Conservation (phyloP, 805 yeast genomes). For the Wickerhamomyces mucosus region DNA sequence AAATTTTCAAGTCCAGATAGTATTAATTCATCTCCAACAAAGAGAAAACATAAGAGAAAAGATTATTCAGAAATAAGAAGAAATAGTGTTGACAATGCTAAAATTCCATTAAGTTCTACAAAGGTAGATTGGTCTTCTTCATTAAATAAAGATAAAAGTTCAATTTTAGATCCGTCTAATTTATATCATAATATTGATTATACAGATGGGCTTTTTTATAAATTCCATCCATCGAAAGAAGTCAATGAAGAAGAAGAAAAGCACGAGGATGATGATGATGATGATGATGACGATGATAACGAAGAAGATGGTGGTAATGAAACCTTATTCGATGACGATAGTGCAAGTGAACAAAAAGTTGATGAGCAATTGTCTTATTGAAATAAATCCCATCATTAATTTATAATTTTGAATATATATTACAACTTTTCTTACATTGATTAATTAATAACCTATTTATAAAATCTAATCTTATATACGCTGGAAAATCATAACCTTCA, state of each 20-base stretch:
- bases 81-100: too few species aligned
- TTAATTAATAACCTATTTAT: too few species aligned
- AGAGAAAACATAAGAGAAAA: not conserved
- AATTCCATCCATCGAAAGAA: not conserved
- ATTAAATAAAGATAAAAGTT: not conserved
- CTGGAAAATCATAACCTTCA: too few species aligned
- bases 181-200: not conserved
- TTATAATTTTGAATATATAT: too few species aligned
- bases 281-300: not conserved
- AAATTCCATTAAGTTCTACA: too few species aligned
- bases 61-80: not conserved
- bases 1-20: not conserved
- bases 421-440: too few species aligned
- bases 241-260: not conserved
- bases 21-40: not conserved
- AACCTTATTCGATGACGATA: too few species aligned
- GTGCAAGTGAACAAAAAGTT: not conserved
- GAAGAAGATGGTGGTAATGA: not conserved
- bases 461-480: too few species aligned
- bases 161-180: not conserved
- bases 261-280: not conserved
- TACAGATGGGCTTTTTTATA: not conserved
- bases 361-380: not conserved
- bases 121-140: not conserved
- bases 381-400: too few species aligned